Evolutionary conservation across 1,139 yeast genomes (phyloP), one percentile per base, ranked within the genome.

Genomic region (Nakaseomyces delphensis): DNA sequence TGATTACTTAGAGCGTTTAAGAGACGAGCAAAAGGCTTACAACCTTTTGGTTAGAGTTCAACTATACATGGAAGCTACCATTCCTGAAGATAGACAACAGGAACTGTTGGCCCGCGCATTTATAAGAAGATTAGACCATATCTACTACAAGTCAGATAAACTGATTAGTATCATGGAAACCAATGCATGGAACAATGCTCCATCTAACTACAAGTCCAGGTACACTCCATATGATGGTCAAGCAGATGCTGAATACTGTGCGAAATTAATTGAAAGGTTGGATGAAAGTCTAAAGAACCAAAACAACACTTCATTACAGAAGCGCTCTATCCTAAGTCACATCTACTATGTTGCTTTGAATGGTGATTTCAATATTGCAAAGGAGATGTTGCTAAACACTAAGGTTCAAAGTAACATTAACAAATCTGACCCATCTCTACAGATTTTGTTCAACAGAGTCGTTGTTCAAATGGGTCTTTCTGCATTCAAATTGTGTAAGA

Each of bases 401-500:
- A 93, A 86, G 63, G 71, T 89, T 56, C 94, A 85, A 68, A 71
- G 83, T 36, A 73, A 83, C 39, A 85, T 91, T 56, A 86, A 85
- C 65, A 74, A 79, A 42, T 82, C 94, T 38, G 97, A 91, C 57
- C 78, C 94, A 31, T 70, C 80, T 37, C 70, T 91, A 54, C 98
- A 91, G 72, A 89, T 91, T 45, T 74, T 86, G 57, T 93, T 86
- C 73, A 93, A 93, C 72, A 77, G 99, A 66, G 87, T 96, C 13
- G 75, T 93, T 54, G 96, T 87, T 48, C 98, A 93, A 68, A 76
- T 93, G 52, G 99, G 98, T 47, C 74, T 93, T 53, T 80, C 95
- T 64, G 98, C 98, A 14, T 93, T 93, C 79, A 81, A 96, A 65
- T 69, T 76, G 43, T 96, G 97, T 25, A 74, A 83, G 53, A 80